Evolutionary conservation across 257 asterid species (phyloP), one percentile per base, ranked within the genome.

Genomic region (Fraxinus cuspidata): DNA sequence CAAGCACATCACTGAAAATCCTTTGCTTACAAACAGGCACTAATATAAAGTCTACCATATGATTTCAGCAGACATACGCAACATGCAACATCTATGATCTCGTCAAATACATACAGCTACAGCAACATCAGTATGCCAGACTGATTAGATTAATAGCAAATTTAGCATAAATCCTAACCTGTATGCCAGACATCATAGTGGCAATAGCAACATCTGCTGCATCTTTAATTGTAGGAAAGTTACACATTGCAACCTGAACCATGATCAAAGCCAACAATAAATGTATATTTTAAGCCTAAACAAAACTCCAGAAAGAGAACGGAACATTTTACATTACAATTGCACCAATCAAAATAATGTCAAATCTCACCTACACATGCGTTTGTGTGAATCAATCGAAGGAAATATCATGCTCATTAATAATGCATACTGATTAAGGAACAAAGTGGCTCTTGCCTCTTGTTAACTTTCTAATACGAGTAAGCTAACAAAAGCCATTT

Each of bases 121-220:
- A 73, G 35, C 18, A 23, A 75, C 37, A 37, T 8, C 49, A 13
- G 11, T 40, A 4, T 23, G 34, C 27, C 51, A 42, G 51, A 11
- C 4, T 42, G 51, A 42, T 13, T 42, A 42, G 47, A 65, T 28
- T n/a, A 72, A 32, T 21, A 75, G 49, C 23, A 81, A 72, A 56
- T 71, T 32, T 51, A 77, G 79, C 28, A 72, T 21, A 67, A 70
- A 67, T 60, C 40, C 78, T 80, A 13, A 94, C 99, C 97, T 96
- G 99, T 83, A 96, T 86, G 38, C 98, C 99, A 73, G 97, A 87
- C 83, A 84, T 82, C 99, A 96, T 96, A 74, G 97, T 89, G 66
- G 89, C 94, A 82, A 93, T 96, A 75, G 99, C 98, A 82, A 96
- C 99, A 84, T 93, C 98, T 7, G 98, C 99, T 74, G 98, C 99